phyloP scores from a whole-genome alignment of 306 rosid genomes.

The Cercis canadensis region DNA sequence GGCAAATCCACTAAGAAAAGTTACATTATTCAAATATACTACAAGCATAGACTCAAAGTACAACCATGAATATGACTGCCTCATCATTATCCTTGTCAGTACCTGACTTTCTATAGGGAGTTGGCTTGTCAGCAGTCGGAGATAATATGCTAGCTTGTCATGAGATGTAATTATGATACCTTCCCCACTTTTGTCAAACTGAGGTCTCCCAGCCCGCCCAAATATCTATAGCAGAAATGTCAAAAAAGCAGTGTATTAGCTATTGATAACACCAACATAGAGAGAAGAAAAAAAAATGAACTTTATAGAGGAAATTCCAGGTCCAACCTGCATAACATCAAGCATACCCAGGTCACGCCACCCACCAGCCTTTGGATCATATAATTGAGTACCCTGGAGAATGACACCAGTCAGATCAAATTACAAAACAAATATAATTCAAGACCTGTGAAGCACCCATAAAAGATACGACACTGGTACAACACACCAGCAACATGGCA shows the following conservation, averaged over 20 bases:
- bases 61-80: constrained; percentile 19
- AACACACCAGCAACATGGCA: too few relatives aligned
- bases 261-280: constrained; percentile 1
- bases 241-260: constrained; percentile 34
- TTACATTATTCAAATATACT: background rate
- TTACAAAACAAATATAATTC: constrained; percentile 26
- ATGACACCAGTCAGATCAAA: constrained; percentile 32
- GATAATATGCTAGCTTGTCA: constrained; percentile 86
- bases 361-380: constrained; percentile 99
- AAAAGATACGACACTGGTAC: too few relatives aligned
- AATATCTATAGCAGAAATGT: constrained; percentile 63
- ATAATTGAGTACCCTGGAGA: constrained; percentile 89
- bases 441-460: background rate
- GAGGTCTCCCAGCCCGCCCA: constrained; percentile 99
- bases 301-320: constrained; percentile 28
- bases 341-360: constrained; percentile 99
- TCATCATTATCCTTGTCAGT: constrained; percentile 31
- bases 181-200: constrained; percentile 97
- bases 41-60: constrained; percentile 24
- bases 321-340: constrained; percentile 94
- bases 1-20: constrained; percentile 21
- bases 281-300: constrained; percentile 22
- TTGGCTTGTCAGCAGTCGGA: constrained; percentile 89
- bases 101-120: constrained; percentile 99
- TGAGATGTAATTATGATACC: constrained; percentile 97